A percentile compares a stretch with the other conserved stretches of the same genome.
These are phyloP conservation scores for Lentinus brumalis DNA, from an alignment of 768 basidiomycete species.

Conservation along the genomic window DNA sequence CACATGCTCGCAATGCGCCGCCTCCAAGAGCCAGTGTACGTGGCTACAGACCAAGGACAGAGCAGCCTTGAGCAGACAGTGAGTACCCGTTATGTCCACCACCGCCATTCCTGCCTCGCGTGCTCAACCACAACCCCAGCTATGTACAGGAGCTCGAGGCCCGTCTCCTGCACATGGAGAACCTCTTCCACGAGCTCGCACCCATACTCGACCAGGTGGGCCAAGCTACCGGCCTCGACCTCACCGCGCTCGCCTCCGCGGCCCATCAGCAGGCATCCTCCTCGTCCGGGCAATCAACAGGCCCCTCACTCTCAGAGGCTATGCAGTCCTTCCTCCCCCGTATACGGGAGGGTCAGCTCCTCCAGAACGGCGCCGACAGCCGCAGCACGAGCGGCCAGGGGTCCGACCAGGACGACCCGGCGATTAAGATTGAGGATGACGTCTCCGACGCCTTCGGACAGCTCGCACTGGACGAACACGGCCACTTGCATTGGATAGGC, in stretches of 20 bases:
- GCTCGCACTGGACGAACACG: constrained; percentile 85
- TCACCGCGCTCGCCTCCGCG: constrained; percentile 17
- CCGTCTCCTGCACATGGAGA: constrained; percentile 85
- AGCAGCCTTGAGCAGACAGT: constrained; percentile 89
- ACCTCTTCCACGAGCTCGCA: constrained; percentile 79
- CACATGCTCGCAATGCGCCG: constrained; percentile 78
- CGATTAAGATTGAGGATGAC: constrained; percentile 67
- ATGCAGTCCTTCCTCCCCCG: constrained; percentile 28
- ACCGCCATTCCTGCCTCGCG: neutral
- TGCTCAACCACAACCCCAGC: constrained; percentile 38
- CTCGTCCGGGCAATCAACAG: constrained; percentile 13
- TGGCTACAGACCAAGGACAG: constrained; percentile 93
- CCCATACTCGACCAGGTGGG: constrained; percentile 77
- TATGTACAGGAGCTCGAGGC: constrained; percentile 93
- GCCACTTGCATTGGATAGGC: constrained; percentile 90
- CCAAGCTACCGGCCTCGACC: constrained; percentile 47
- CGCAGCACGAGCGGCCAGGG: constrained; percentile 26
- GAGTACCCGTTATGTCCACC: constrained; percentile 37
- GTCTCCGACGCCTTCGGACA: constrained; percentile 86
- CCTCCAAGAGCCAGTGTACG: constrained; percentile 76
- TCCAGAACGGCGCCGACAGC: constrained; percentile 18
- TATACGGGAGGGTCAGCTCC: constrained; percentile 16
- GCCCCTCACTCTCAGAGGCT: constrained; percentile 15
- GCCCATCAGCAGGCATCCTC: constrained; percentile 9
- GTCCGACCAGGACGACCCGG: constrained; percentile 39